phyloP scores from a whole-genome alignment of 306 rosid species.

The Fragaria vesca region DNA sequence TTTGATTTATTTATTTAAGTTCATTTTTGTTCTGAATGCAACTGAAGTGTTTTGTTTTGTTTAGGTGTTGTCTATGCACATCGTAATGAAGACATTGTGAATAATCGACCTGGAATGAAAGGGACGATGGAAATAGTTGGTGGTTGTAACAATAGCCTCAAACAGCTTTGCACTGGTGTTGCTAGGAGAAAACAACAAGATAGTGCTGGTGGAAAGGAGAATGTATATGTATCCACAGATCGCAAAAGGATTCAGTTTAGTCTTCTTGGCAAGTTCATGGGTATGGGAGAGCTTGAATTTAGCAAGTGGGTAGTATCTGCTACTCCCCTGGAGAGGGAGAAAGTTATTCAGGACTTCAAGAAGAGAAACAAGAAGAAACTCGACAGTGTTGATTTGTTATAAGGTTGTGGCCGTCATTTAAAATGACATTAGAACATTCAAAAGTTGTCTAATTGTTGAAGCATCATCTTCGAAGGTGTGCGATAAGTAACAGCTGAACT shows the following conservation, averaged over 20 bases:
- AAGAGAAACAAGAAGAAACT: slow-evolving; percentile 51
- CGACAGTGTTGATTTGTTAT: not conserved
- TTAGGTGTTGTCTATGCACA: slow-evolving; percentile 81
- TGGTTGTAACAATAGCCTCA: slow-evolving; percentile 28
- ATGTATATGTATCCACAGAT: slow-evolving; percentile 37
- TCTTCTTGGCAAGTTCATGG: slow-evolving; percentile 54
- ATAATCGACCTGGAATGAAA: slow-evolving; percentile 44
- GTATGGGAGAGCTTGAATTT: slow-evolving; percentile 69
- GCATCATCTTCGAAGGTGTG: not conserved
- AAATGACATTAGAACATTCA: not conserved
- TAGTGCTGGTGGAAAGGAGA: slow-evolving; percentile 24
- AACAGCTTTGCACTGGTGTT: slow-evolving; percentile 26
- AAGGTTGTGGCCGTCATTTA: not conserved
- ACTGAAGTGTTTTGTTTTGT: not conserved
- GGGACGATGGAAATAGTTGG: slow-evolving; percentile 28
- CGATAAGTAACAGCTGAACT: not conserved
- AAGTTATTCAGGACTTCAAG: slow-evolving; percentile 57
- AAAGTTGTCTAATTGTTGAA: slow-evolving; percentile 9
- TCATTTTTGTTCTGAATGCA: not conserved
- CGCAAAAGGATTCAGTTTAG: slow-evolving; percentile 57
- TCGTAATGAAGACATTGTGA: slow-evolving; percentile 80
- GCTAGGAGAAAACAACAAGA: slow-evolving; percentile 35
- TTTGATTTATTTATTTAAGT: not conserved
- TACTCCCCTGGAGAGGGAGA: slow-evolving; percentile 58
- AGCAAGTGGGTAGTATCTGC: slow-evolving; percentile 87